Evolutionary conservation across 2,329 filamentous ascomycete species (phyloP).

Genomic region (Stemphylium beticola): DNA sequence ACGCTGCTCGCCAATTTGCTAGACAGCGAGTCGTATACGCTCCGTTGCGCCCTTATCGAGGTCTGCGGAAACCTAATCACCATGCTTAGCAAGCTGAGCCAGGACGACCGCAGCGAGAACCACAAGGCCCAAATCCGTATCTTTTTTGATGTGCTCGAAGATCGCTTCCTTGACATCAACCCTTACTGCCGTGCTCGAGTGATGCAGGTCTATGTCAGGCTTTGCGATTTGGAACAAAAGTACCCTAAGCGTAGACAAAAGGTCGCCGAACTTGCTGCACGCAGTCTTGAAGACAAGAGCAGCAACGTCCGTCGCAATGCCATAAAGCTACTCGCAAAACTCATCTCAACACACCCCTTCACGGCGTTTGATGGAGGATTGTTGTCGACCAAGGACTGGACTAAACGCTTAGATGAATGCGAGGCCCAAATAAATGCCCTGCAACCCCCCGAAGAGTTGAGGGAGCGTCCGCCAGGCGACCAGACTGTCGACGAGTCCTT

Average conservation of each 20-base stretch:
- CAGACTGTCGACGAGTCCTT: conserved; percentile 76
- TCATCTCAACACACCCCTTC: conserved; percentile 95
- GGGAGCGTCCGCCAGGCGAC: conserved; percentile 67
- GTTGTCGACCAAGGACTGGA: conserved; percentile 85
- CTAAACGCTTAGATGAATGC: conserved; percentile 77
- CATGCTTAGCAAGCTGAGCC: conserved; percentile 85
- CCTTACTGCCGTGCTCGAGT: conserved; percentile 92
- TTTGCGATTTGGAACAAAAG: conserved; percentile 89
- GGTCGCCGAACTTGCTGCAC: conserved; percentile 83
- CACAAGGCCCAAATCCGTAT: conserved; percentile 94
- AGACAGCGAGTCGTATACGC: conserved; percentile 95
- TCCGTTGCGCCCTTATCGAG: conserved; percentile 92
- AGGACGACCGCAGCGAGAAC: conserved; percentile 80
- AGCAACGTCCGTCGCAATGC: conserved; percentile 96
- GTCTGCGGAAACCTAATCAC: conserved; percentile 95
- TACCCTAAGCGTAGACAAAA: conserved; percentile 90
- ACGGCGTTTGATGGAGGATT: conserved; percentile 68
- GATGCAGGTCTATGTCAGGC: conserved; percentile 89
- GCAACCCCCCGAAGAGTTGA: conserved; percentile 79
- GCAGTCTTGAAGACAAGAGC: conserved; percentile 95
- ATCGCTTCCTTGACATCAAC: conserved; percentile 94
- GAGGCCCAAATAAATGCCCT: conserved; percentile 82
- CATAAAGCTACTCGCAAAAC: conserved; percentile 84
- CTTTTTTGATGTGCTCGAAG: conserved; percentile 95
- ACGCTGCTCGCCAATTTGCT: conserved; percentile 91